These are phyloP conservation scores for Podaxis sp. DNA, from an alignment of 768 basidiomycete genomes.

Conservation along the genomic window DNA sequence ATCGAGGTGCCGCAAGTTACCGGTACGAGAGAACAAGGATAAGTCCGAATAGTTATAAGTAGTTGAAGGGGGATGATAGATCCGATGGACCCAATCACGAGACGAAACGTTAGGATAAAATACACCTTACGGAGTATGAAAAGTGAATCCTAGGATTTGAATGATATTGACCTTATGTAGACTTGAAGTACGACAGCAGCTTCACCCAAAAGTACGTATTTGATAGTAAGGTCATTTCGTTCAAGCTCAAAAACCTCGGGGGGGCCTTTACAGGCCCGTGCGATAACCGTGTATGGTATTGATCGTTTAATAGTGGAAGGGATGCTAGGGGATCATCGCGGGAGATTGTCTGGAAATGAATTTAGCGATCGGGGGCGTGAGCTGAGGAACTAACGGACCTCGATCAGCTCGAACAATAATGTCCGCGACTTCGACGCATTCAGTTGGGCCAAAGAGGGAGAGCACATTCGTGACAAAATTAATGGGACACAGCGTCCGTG, in stretches of 20 bases:
- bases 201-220: not conserved
- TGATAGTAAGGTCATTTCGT: not conserved
- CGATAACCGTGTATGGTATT: not conserved
- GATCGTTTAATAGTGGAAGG: not conserved
- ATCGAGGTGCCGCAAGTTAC: not conserved
- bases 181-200: not conserved
- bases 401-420: not conserved
- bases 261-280: not conserved
- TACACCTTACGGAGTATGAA: not conserved
- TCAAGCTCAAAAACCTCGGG: no score
- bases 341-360: not conserved
- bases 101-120: not conserved
- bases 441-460: no score
- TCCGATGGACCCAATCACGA: not conserved
- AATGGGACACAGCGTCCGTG: no score
- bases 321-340: not conserved
- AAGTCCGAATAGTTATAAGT: not conserved
- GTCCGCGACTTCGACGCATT: not conserved
- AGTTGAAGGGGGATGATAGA: not conserved
- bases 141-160: slow-evolving; percentile 14
- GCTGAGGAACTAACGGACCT: not conserved
- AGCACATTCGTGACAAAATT: no score
- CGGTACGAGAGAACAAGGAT: not conserved
- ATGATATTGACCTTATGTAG: not conserved
- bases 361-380: not conserved